Evolutionary conservation across 2,329 filamentous ascomycete species (phyloP), one percentile per base, ranked within the genome.

Genomic region (Venturiaceae sp.): DNA sequence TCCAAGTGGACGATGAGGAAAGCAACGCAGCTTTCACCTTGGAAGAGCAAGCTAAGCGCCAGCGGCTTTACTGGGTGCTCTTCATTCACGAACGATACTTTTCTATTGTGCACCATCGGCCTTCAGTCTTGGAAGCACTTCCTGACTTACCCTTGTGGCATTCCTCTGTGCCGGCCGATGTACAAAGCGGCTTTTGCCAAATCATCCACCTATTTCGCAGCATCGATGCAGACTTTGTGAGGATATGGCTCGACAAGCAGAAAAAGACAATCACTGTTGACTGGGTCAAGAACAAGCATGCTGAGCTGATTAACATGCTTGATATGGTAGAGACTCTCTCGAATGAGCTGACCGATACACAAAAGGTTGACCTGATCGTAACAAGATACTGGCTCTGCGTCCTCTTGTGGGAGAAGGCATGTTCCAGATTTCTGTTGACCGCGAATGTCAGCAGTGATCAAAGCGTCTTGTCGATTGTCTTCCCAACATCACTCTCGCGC

Each of bases 81-180:
- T 82, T 78, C 62, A 79, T 83, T 36, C 79, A 82, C 60, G 80
- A 83, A 64, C 75, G 81, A n/a, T 83, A 82, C 63, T 64, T 80
- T n/a, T 76, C 76, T 34, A 75, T 82, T 28, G 69, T 77, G 3
- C 74, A 79, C 37, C 78, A 78, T 44, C 75, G 75, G 5, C 70
- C 68, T 16, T 68, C 72, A 3, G 72, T 72, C 13, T 64, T 77
- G 16, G 68, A 68, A 4, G 70, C 72, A 13, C 66, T 75, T 19
- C 66, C 67, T 7, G 64, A 64, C 2, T 65, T 73, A 5, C 75
- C 74, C 0, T 71, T 74, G 52, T 67, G 70, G 56, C 75, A 76
- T 60, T 64, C 68, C 9, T 68, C 66, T 3, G 66, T 76, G 16
- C 69, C 69, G 3, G 59, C 68, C 5, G 66, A 68, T 3, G 69